Conservation (phyloP, 768 basidiomycete species). For the Tylopilus felleus region DNA sequence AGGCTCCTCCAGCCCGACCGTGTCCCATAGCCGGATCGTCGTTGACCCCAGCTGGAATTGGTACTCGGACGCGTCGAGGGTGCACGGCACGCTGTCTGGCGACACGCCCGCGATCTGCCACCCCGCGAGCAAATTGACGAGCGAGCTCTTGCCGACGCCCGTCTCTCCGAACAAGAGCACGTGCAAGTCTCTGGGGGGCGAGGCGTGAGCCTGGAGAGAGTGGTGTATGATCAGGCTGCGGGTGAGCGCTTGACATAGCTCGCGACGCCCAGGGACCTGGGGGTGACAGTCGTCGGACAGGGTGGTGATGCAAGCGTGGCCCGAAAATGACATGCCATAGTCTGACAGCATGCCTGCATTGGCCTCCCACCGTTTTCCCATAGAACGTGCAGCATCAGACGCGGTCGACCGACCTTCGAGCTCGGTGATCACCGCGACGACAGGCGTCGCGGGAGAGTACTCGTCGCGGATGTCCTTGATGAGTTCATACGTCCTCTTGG, state of each 20-base stretch:
- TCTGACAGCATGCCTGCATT: constrained; percentile 29
- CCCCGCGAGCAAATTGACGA: constrained; percentile 31
- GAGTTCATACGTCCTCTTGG: constrained; percentile 18
- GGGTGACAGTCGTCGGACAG: constrained; percentile 22
- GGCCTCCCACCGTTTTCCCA: constrained; percentile 39
- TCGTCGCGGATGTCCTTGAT: constrained; percentile 16
- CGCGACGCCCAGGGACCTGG: constrained; percentile 17
- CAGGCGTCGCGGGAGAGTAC: constrained; percentile 15
- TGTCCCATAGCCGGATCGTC: constrained; percentile 32
- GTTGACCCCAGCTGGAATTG: constrained; percentile 19
- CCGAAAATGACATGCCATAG: constrained; percentile 31
- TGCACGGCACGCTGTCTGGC: constrained; percentile 31
- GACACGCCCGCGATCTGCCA: constrained; percentile 21
- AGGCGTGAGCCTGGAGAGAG: constrained; percentile 16
- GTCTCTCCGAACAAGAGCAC: constrained; percentile 41
- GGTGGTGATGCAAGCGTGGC: constrained; percentile 39
- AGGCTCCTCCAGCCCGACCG: constrained; percentile 32
- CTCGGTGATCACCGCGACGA: constrained; percentile 31
- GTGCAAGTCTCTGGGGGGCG: constrained; percentile 24
- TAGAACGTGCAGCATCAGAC: constrained; percentile 17
- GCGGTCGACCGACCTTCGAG: constrained; percentile 25
- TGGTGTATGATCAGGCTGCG: constrained; percentile 16
- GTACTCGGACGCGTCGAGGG: constrained; percentile 31
- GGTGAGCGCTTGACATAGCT: constrained; percentile 15
- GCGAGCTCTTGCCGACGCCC: constrained; percentile 23